Base-by-base conservation (phyloP, 2,329 filamentous ascomycete genomes). In the Trichoderma koningiopsis region DNA sequence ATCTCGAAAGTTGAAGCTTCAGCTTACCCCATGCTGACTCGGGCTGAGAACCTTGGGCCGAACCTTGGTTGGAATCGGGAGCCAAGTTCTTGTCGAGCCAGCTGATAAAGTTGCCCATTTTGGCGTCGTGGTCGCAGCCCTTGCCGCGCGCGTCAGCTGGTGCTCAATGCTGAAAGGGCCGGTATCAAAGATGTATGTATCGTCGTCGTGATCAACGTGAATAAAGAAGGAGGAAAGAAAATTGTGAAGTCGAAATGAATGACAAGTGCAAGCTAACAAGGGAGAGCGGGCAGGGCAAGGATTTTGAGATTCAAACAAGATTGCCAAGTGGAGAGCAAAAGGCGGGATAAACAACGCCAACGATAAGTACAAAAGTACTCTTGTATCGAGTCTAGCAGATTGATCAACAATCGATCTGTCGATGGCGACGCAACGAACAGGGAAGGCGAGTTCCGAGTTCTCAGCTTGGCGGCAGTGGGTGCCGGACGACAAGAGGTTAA, bases 91-190 rank as follows among this genome's bases (percentile, higher is more conserved):
- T 68, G 67, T 80, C 74, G 71, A 81, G 75, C 80, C 80, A 81
- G 61, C 76, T 78, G 70, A 81, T 79, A 61, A 81, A 81, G 71
- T 73, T 71, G 69, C 79, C 78, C 80, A 81, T 81, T 64, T 70
- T 76, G 72, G 65, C 72, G 73, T 71, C 68, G 62, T 68, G 69
- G 61, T 70, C 43, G 71, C 68, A 68, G 69, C 69, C 62, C 65
- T 60, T 53, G 61, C 40, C 56, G 47, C 33, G 59, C 29, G 67
- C 33, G 43, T 59, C 35, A 40, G 19, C n/a, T 33, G 27, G 55
- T 65, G 56, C 37, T 68, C 35, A 33, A 37, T 27, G n/a, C 27
- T 43, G 22, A 49, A 22, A 49, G n/a, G 31, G 33, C 24, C 22
- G 29, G 57, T 37, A 31, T 55, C 53, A 14, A 24, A 19, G 57